Percentiles rank a stretch among this genome's conserved stretches.
phyloP scores from a whole-genome alignment of 2,329 filamentous ascomycete genomes.

The Xylaria sp. region DNA sequence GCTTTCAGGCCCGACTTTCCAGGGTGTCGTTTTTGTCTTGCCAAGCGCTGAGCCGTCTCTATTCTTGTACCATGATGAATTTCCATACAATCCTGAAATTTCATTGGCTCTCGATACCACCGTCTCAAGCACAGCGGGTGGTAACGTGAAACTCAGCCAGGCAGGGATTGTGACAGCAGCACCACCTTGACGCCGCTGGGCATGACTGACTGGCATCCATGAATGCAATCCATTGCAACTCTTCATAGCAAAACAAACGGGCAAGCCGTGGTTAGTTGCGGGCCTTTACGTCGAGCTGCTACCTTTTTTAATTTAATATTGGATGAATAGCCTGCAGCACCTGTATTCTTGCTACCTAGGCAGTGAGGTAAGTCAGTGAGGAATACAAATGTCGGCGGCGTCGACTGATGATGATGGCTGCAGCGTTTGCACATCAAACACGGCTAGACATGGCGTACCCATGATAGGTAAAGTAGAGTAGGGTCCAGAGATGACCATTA shows the following conservation, averaged over 20 bases:
- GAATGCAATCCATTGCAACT: background rate
- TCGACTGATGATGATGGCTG: constrained; percentile 21
- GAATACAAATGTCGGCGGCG: background rate
- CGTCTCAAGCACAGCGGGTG: constrained; percentile 36
- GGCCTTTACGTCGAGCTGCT: background rate
- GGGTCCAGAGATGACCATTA: background rate
- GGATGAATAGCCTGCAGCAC: constrained; percentile 1
- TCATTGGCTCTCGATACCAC: constrained; percentile 35
- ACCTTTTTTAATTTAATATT: background rate
- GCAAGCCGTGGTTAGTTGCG: constrained; percentile 2
- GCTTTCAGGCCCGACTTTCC: constrained; percentile 32
- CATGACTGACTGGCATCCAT: constrained; percentile 5
- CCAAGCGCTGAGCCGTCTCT: constrained; percentile 34
- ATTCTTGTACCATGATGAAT: constrained; percentile 33
- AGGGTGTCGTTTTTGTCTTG: constrained; percentile 29
- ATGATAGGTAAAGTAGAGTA: background rate
- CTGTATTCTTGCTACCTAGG: background rate
- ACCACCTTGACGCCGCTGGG: constrained; percentile 10
- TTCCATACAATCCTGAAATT: constrained; percentile 18
- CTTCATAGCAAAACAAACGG: constrained; percentile 1
- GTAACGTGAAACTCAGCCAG: constrained; percentile 38
- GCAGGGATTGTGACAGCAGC: constrained; percentile 25
- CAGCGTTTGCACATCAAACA: constrained; percentile 29
- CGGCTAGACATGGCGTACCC: constrained; percentile 27
- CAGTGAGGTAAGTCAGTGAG: background rate